Percentiles rank a stretch among this genome's conserved stretches.
Evolutionary conservation across 352 stramenopile genomes (phyloP).

Genomic region (Phytopythium cucurbitacearum): DNA sequence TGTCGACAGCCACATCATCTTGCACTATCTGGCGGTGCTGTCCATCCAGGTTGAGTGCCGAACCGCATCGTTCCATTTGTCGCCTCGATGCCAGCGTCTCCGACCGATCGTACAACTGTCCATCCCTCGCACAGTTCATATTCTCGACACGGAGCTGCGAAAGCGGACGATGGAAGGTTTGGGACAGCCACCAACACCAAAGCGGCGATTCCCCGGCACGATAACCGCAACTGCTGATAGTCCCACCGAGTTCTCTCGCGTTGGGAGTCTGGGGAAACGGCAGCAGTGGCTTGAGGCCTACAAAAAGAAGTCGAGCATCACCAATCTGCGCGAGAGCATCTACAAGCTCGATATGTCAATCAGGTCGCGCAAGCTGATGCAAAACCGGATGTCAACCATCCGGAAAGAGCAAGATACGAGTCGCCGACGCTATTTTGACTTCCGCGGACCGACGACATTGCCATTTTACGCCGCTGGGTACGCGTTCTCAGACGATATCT

Average conservation of each 20-base stretch:
- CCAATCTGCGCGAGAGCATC: conserved; percentile 16
- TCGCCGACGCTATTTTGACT: conserved; percentile 35
- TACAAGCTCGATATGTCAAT: conserved; percentile 30
- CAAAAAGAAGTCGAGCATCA: conserved; percentile 1
- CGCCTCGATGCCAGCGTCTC: conserved; percentile 37
- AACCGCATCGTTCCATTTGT: not conserved
- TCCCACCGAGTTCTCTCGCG: no score
- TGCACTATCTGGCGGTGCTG: conserved; percentile 60
- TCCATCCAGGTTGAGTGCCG: conserved; percentile 50
- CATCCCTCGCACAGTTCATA: conserved; percentile 61
- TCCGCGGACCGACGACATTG: conserved; percentile 31
- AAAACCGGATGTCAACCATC: conserved; percentile 32
- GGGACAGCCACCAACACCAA: conserved; percentile 1
- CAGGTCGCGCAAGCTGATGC: conserved; percentile 35
- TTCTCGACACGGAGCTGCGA: conserved; percentile 56
- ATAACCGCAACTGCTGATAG: no score
- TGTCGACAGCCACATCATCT: conserved; percentile 58
- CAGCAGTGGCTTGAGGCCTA: conserved; percentile 3
- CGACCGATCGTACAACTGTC: conserved; percentile 61
- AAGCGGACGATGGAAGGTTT: conserved; percentile 26
- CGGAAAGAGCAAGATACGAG: conserved; percentile 37
- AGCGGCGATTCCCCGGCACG: no score
- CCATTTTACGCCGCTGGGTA: conserved; percentile 68
- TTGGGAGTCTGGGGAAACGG: no score
- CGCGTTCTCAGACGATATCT: conserved; percentile 56